Evolutionary conservation across 805 yeast genomes (phyloP), one percentile per base, ranked within the genome.

Genomic region (Suhomyces xylopsoci): DNA sequence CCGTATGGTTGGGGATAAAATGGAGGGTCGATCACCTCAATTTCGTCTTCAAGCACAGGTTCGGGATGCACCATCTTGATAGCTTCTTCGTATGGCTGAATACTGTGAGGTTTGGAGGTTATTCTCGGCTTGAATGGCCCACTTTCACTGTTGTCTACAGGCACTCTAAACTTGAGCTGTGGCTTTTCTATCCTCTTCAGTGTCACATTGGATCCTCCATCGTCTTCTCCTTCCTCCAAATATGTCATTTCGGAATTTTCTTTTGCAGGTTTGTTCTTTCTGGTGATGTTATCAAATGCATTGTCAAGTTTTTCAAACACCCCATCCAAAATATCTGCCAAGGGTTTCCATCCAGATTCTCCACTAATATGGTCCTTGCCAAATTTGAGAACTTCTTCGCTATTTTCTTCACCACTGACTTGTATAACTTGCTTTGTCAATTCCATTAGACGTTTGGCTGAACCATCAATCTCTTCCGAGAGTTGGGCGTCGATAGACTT

Each of bases 1-100:
- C 75, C 81, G 62, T 94, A 93, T 0, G 99, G 99, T 48, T 94
- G 94, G 8, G 78, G 78, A 63, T 84, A 87, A 66, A 84, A 89
- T 8, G 79, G 66, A 3, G 88, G 86, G 30, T 71, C 69, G 0
- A 54, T 43, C 5, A 73, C 78, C 22, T 72, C 74, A 5, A 73
- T 77, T 4, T 64, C 57, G 7, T 62, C 66, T 12, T 56, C 62
- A 43, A 59, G 50, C 1, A 42, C 28, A 43, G 64, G 41, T 54
- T 67, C 43, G 70, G 72, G 61, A 80, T 61, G 51, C 55, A 58
- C 52, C 40, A 69, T 45, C 22, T 57, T 45, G 43, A 79, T 53
- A 5, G 83, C 71, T 25, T 84, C 82, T n/a, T 81, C 81, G 20
- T 85, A 76, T 0, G 88, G 69, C 45, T 67, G 69, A 7, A 85